Percentiles rank a stretch among this genome's conserved stretches.
Conservation (phyloP, 495 filamentous ascomycete species). For the Aspergillus olivimuriae region DNA sequence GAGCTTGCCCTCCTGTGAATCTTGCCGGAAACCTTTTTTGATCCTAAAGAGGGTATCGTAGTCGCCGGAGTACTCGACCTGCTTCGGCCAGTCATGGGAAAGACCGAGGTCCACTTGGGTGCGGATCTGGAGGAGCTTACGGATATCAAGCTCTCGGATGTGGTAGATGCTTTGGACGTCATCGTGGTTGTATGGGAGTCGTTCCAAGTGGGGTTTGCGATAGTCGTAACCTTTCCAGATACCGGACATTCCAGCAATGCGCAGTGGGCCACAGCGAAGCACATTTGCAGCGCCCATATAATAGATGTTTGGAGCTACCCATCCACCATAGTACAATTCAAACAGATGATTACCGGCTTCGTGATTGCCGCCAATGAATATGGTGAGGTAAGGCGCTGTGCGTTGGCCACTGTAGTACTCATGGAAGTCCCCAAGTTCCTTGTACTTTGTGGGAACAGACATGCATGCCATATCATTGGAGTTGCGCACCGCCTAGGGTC, state of each 20-base stretch:
- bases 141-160: constrained; percentile 79
- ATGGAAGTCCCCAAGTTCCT: constrained; percentile 79
- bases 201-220: constrained; percentile 70
- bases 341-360: constrained; percentile 81
- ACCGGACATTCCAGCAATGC: constrained; percentile 85
- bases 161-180: constrained; percentile 81
- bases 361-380: constrained; percentile 93
- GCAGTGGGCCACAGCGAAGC: constrained; percentile 69
- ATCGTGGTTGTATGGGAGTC: constrained; percentile 70
- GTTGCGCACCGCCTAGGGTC: constrained; percentile 72
- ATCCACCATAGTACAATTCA: constrained; percentile 94
- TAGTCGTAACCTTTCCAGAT: constrained; percentile 91
- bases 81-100: constrained; percentile 91
- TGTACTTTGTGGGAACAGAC: constrained; percentile 79
- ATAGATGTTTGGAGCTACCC: constrained; percentile 95
- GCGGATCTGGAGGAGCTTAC: constrained; percentile 79
- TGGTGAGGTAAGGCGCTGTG: constrained; percentile 75
- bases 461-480: constrained; percentile 78
- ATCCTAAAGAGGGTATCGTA: constrained; percentile 50
- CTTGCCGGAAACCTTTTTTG: constrained; percentile 67
- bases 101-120: constrained; percentile 83
- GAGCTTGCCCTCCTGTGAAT: constrained; percentile 64
- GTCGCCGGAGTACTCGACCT: constrained; percentile 71
- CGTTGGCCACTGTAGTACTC: constrained; percentile 80
- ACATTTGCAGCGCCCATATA: constrained; percentile 91